Conservation (phyloP, 768 basidiomycete genomes). For the Rhizopogon rudus region DNA sequence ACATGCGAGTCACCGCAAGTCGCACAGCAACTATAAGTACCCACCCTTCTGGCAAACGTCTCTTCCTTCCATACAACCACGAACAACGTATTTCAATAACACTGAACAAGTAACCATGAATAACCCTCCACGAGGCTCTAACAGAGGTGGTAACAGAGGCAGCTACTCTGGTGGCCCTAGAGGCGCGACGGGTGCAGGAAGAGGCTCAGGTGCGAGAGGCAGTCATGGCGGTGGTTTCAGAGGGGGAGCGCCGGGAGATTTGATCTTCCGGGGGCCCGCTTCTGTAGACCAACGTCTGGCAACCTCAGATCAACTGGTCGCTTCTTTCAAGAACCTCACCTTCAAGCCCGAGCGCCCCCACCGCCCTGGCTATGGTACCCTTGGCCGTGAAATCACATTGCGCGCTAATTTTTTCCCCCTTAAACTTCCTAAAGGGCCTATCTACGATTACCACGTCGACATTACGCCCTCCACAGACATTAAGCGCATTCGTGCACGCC, state of each 20-base stretch:
- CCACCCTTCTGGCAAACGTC: neutral
- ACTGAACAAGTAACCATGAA: neutral
- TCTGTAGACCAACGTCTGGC: slow-evolving; percentile 31
- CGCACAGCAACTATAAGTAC: neutral
- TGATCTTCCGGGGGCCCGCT: slow-evolving; percentile 25
- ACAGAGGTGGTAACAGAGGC: slow-evolving; percentile 12
- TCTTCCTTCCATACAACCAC: neutral
- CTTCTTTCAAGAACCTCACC: slow-evolving; percentile 22
- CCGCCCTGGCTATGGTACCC: slow-evolving; percentile 42
- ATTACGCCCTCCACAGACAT: slow-evolving; percentile 30
- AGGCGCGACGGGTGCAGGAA: slow-evolving; percentile 12
- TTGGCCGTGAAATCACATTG: slow-evolving; percentile 34
- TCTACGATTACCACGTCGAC: slow-evolving; percentile 43
- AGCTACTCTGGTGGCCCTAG: slow-evolving; percentile 9
- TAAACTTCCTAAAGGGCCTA: slow-evolving; percentile 31
- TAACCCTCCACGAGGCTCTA: slow-evolving; percentile 3
- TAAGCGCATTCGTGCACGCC: slow-evolving; percentile 33
- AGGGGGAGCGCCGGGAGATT: slow-evolving; percentile 20
- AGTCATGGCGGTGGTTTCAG: slow-evolving; percentile 22
- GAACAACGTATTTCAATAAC: neutral
- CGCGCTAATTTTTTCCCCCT: slow-evolving; percentile 50
- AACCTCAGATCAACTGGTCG: slow-evolving; percentile 20
- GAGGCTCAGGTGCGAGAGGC: slow-evolving; percentile 14
- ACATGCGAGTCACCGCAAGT: too few species aligned
- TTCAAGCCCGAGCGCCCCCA: slow-evolving; percentile 34